A percentile compares a stretch with the other conserved stretches of the same genome.
These are phyloP conservation scores for Agrocybe pediades DNA, from an alignment of 768 basidiomycete genomes.

Conservation along the genomic window DNA sequence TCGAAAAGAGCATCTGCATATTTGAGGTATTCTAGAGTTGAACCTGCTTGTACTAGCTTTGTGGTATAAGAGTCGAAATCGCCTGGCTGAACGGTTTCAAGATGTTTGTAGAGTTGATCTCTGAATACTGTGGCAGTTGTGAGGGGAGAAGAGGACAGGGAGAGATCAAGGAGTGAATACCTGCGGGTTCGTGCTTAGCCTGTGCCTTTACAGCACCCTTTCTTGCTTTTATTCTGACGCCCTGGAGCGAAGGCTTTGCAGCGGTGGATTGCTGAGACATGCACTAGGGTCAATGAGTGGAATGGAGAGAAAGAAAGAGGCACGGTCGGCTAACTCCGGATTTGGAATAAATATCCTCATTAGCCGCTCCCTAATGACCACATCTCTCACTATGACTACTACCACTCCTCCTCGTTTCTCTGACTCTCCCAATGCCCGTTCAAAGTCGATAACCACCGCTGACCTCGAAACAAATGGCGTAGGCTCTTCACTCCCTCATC, in stretches of 20 bases:
- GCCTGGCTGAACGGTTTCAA: conserved; percentile 76
- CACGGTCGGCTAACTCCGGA: conserved; percentile 24
- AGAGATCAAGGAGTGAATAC: conserved; percentile 31
- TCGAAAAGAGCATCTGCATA: conserved; percentile 98
- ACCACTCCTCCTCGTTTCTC: conserved; percentile 39
- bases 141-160: not conserved
- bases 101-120: conserved; percentile 90
- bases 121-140: conserved; percentile 67
- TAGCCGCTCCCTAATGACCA: not conserved
- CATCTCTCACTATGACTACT: conserved; percentile 2
- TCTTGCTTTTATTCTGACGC: conserved; percentile 91
- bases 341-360: conserved; percentile 16
- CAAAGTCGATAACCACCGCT: conserved; percentile 79
- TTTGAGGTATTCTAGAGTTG: conserved; percentile 92
- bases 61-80: conserved; percentile 83
- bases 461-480: conserved; percentile 80
- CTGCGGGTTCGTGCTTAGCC: conserved; percentile 89
- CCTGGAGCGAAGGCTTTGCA: conserved; percentile 89
- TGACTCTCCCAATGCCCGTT: conserved; percentile 76
- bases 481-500: conserved; percentile 26
- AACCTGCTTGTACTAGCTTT: conserved; percentile 90
- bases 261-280: conserved; percentile 90
- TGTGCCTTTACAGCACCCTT: conserved; percentile 92
- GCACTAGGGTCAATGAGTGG: conserved; percentile 50
- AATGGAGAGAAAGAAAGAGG: conserved; percentile 24